Evolutionary conservation across 2,329 filamentous ascomycete genomes (phyloP).

Genomic region (Didymella glomerata): DNA sequence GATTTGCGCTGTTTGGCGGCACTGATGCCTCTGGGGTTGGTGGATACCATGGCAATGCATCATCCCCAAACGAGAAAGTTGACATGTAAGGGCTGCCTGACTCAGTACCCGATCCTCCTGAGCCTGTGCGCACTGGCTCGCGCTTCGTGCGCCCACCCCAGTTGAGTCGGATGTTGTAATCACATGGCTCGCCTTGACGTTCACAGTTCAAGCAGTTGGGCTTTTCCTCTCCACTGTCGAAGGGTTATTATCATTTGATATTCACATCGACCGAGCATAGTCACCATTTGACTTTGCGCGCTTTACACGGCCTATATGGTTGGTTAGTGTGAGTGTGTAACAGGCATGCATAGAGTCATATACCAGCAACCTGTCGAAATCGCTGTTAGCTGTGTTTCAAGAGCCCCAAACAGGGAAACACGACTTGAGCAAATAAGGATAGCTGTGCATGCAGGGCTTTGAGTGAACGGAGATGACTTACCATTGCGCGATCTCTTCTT

Average conservation of each 20-base stretch:
- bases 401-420: background rate
- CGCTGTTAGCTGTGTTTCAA: background rate
- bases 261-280: slow-evolving; percentile 10
- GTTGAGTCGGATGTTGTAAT: slow-evolving; percentile 82
- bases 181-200: slow-evolving; percentile 75
- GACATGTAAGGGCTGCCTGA: slow-evolving; percentile 43
- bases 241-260: slow-evolving; percentile 27
- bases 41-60: slow-evolving; percentile 31
- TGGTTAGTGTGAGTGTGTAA: slow-evolving; percentile 23
- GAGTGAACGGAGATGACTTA: slow-evolving; percentile 44
- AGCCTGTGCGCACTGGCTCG: slow-evolving; percentile 54
- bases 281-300: slow-evolving; percentile 79
- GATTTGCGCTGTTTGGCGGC: slow-evolving; percentile 21
- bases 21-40: slow-evolving; percentile 29
- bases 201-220: slow-evolving; percentile 77
- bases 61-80: slow-evolving; percentile 41
- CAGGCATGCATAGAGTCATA: slow-evolving; percentile 6
- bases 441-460: background rate
- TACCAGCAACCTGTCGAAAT: background rate
- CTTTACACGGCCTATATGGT: slow-evolving; percentile 74
- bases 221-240: slow-evolving; percentile 72
- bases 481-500: slow-evolving; percentile 74
- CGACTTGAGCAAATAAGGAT: background rate
- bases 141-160: slow-evolving; percentile 78
- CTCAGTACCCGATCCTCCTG: slow-evolving; percentile 32